Percentiles rank a stretch among this genome's conserved stretches.
Evolutionary conservation across 2,329 filamentous ascomycete genomes (phyloP).

Genomic region (Colletotrichum filicis): DNA sequence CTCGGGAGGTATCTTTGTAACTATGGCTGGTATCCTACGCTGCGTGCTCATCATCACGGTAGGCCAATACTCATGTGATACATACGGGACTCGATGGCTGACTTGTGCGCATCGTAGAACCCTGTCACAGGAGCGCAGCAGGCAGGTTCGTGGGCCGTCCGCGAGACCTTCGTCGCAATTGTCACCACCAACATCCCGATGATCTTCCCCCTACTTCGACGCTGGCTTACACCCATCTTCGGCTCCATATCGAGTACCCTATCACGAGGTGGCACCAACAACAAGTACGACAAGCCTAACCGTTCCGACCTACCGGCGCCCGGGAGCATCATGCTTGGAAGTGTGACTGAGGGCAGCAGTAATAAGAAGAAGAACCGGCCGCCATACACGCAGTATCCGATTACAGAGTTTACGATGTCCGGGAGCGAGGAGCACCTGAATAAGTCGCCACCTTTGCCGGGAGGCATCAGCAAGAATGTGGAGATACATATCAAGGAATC

Average conservation of each 20-base stretch:
- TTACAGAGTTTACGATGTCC: slow-evolving; percentile 21
- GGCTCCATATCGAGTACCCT: slow-evolving; percentile 19
- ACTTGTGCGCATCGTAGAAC: slow-evolving; percentile 6
- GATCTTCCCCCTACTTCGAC: slow-evolving; percentile 27
- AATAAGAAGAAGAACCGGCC: slow-evolving; percentile 22
- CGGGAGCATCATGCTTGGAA: slow-evolving; percentile 27
- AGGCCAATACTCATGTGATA: slow-evolving; percentile 3
- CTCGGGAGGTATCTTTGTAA: slow-evolving; percentile 52
- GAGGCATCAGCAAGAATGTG: slow-evolving; percentile 29
- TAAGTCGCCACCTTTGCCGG: background rate
- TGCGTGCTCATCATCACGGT: slow-evolving; percentile 43
- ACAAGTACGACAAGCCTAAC: slow-evolving; percentile 21
- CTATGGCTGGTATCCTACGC: slow-evolving; percentile 51
- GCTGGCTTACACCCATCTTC: slow-evolving; percentile 26
- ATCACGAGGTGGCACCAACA: slow-evolving; percentile 4
- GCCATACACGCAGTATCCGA: slow-evolving; percentile 25
- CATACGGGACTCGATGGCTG: background rate
- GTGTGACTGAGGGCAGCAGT: slow-evolving; percentile 4
- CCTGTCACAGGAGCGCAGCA: slow-evolving; percentile 29
- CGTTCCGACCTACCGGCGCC: slow-evolving; percentile 15
- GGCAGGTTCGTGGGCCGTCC: slow-evolving; percentile 35
- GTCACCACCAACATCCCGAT: slow-evolving; percentile 36
- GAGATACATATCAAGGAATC: slow-evolving; percentile 25
- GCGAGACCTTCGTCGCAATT: slow-evolving; percentile 36
- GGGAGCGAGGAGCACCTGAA: slow-evolving; percentile 30